Evolutionary conservation across 352 stramenopile genomes (phyloP), one percentile per base, ranked within the genome.

Genomic region (Pythium brassicae): DNA sequence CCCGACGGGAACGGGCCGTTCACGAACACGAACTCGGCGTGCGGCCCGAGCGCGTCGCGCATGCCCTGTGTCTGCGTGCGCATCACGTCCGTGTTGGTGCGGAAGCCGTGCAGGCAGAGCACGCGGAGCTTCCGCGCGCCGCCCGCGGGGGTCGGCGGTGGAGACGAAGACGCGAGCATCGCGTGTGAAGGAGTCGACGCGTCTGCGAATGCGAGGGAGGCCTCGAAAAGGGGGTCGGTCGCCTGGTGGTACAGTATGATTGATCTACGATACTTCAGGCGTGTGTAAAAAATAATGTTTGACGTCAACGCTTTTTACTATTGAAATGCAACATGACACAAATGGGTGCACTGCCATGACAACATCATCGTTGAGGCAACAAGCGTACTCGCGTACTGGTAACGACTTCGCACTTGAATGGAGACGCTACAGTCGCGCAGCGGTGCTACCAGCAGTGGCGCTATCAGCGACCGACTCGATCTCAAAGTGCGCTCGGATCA

Each of bases 61-160:
- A 85, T 50, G 0, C 72, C 70, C 15, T 72, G 72, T 15, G 69
- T 74, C 53, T 85, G 74, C 46, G 72, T 64, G 37, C 58, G 34
- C 72, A 85, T 82, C 48, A 85, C 71, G 35, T 70, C 43, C 37
- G 59, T 57, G 56, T 85, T 85, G 12, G 74, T 85, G 40, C 74
- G 74, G 62, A 76, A 85, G 32, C 74, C 74, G 52, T 85, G 74
- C n/a, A 83, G 58, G 37, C 73, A 83, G 20, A 83, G 46, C 55
- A 80, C 68, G 20, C 73, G 70, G 19, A 83, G 62, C 55, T 77
- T 77, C 19, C 42, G 42, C 42, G n/a, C 19, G 20, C 19, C 8
- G 42, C 42, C n/a, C 10, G 19, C 42, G n/a, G 6, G 19, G 2
- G 22, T 27, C 42, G 42, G 12, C 4, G 42, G 2, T 6, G 50